Evolutionary conservation across 1,284 basidiomycete species (phyloP), one percentile per base, ranked within the genome.

Genomic region (Ceratobasidium sp.): DNA sequence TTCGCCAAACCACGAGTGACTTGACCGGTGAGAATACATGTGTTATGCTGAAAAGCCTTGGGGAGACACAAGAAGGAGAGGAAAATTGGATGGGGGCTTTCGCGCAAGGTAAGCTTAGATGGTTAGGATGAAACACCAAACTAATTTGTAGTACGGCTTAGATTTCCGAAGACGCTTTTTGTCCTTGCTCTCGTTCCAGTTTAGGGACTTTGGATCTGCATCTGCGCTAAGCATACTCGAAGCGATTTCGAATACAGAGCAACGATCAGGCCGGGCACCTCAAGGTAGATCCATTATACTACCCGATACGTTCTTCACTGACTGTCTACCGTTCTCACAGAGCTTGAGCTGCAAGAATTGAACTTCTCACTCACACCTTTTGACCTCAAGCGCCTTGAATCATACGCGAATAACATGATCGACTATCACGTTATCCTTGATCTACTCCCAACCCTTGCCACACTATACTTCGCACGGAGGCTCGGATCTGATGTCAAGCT

Each of bases 381-480:
- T 81, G 98, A 99, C 83, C 87, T 99, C 79, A 99, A 99, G 84
- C 91, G 98, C 1, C 88, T 99, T 44, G 94, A 97, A 78, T 94
- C 97, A 6, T 99, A 99, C 80, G 93, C 95, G 4, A 96, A 97
- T 82, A 98, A 97, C 83, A 91, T 94, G 89, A 88, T 99, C 60
- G 98, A 99, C 83, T 98, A 97, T 81, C 96, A 98, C 81, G 94
- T 98, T 79, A 90, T 99, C 75, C 86, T 99, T 62, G 98, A 99
- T 82, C 87, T 99, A 17, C 86, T 99, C 3, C 97, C 98, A 0
- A 88, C 86, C 0, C 84, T 97, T 45, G 91, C 95, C 0, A 84
- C 87, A 17, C 85, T 99, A 5, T 98, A 94, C 85, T 99, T 99
- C 82, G 90, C 93, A 79, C 87, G 89, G 75, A 88, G 92, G 24